These are phyloP conservation scores for Sorghum bicolor DNA, from an alignment of 176 grass and related monocot genomes.

Conservation along the genomic window DNA sequence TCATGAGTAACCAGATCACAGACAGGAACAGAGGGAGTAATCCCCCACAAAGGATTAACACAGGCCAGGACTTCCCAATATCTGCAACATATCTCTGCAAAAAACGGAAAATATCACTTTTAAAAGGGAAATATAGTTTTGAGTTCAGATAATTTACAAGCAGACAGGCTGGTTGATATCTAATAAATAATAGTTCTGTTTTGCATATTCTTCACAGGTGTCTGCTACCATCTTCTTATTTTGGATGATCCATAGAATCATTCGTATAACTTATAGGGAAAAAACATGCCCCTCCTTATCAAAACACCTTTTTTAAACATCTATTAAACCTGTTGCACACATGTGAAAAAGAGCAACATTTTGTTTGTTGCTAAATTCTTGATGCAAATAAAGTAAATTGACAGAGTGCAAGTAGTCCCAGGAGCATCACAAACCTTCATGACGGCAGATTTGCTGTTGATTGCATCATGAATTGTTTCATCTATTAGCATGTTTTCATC, in stretches of 20 bases:
- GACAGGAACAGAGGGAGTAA: constrained; percentile 80
- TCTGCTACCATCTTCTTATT: not conserved
- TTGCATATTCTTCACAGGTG: not conserved
- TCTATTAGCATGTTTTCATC: constrained; percentile 92
- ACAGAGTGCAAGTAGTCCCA: not conserved
- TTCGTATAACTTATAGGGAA: not conserved
- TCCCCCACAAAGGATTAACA: constrained; percentile 95
- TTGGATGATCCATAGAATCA: not conserved
- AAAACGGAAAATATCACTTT: constrained; percentile 7
- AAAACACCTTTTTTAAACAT: not conserved
- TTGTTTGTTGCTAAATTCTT: not conserved
- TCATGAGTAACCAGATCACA: constrained; percentile 86
- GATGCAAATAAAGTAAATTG: not conserved
- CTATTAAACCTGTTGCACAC: not conserved
- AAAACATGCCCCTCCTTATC: not conserved
- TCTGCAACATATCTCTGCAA: constrained; percentile 93
- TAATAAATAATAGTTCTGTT: not conserved
- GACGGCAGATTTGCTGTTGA: constrained; percentile 76
- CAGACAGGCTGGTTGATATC: not conserved
- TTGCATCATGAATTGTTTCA: constrained; percentile 73
- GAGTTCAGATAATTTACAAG: constrained; percentile 6
- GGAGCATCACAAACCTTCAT: constrained; percentile 62
- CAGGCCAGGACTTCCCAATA: constrained; percentile 90
- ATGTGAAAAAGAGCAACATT: not conserved
- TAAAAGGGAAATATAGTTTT: not conserved